Conservation (phyloP, 1,284 basidiomycete species). For the Boletus austroedulis region DNA sequence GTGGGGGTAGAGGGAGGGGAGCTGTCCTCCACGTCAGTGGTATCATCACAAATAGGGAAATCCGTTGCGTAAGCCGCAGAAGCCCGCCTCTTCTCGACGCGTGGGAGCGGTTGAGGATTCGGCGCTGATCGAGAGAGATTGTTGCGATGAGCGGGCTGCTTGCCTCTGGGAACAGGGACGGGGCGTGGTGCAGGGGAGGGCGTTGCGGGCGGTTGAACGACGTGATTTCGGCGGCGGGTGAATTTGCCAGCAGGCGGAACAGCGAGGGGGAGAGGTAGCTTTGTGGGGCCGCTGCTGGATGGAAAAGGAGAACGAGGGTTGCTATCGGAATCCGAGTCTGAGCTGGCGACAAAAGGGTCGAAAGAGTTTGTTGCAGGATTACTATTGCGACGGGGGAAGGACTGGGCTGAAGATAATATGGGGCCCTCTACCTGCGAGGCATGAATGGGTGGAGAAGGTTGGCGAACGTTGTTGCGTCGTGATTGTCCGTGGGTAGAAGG, state of each 20-base stretch:
- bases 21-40: conserved; percentile 46
- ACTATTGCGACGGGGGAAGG: conserved; percentile 30
- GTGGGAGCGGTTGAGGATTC: conserved; percentile 10
- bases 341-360: conserved; percentile 55
- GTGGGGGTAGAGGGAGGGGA: conserved; percentile 43
- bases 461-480: conserved; percentile 49
- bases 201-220: conserved; percentile 23
- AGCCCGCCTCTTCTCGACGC: conserved; percentile 32
- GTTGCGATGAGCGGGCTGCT: conserved; percentile 39
- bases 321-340: conserved; percentile 39
- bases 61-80: conserved; percentile 30
- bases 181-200: conserved; percentile 31
- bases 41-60: conserved; percentile 70
- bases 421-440: conserved; percentile 63
- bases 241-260: conserved; percentile 51
- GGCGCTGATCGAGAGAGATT: conserved; percentile 37
- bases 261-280: conserved; percentile 42
- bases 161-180: conserved; percentile 48
- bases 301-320: conserved; percentile 17
- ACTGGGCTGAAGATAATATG: conserved; percentile 33
- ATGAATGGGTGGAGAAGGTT: conserved; percentile 56
- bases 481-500: conserved; percentile 46
- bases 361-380: conserved; percentile 44
- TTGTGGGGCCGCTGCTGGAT: conserved; percentile 28
- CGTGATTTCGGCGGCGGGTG: conserved; percentile 47